Base-by-base conservation (phyloP, 306 rosid genomes). In the Crotalaria pallida region DNA sequence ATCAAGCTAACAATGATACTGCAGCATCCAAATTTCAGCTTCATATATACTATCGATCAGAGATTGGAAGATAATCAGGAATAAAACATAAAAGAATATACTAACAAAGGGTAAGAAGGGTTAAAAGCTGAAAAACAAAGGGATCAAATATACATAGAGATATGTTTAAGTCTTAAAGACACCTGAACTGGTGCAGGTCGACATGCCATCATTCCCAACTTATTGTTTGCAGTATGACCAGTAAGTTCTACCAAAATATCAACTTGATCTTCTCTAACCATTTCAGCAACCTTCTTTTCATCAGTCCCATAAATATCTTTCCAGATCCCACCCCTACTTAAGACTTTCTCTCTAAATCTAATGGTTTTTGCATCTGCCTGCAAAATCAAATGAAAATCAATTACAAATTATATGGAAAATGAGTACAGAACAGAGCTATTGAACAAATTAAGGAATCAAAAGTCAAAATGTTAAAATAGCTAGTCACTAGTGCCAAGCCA, bases 181-280 rank as follows among this genome's bases (percentile, higher is more conserved):
- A 88, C 91, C 98, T 89, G 96, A 69, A 92, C 23, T 5, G 97
- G 99, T 58, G 97, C 96, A 58, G 99, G 97, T 21, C 97, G 91
- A 80, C 96, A 94, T 47, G 99, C 99, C 99, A 94, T 86, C 85
- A 88, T 91, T 73, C 99, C 99, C 77, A 94, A 71, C 79, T 94
- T 94, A 76, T 94, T 94, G 79, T 91, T 94, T 34, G 99, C 99
- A 9, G 99, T 94, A 84, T 94, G 99, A 73, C 99, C 99, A 48
- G 99, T 94, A 66, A 94, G 97, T 83, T 94, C 99, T 55, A 91
- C 95, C 88, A 94, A 80, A 74, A 94, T 91, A 82, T 94, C 99
- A 79, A 94, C 83, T 68, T 91, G 83, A 79, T 94, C 99, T 82
- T 94, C 99, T 76, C 95, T 87, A 62, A 91, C 88, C 78, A 91